Evolutionary conservation across 257 asterid species (phyloP).

Genomic region (Rauvolfia tetraphylla): DNA sequence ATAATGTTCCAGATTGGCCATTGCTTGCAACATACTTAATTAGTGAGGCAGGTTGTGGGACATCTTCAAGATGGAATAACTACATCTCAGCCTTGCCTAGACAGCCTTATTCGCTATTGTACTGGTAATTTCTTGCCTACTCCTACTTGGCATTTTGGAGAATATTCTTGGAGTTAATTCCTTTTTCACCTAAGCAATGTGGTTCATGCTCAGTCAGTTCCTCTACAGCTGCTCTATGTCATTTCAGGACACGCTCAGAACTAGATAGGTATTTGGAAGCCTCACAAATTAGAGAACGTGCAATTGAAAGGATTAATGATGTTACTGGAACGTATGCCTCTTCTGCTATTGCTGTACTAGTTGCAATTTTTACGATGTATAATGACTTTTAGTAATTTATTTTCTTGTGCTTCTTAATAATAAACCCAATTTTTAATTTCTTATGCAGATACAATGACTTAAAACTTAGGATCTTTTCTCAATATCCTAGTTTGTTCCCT

Average conservation of each 20-base stretch:
- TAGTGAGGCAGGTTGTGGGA: constrained; percentile 69
- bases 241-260: constrained; percentile 94
- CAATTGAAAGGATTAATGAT: constrained; percentile 78
- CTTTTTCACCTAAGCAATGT: constrained; percentile 20
- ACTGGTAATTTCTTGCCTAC: constrained; percentile 53
- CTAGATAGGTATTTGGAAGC: constrained; percentile 91
- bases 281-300: constrained; percentile 81
- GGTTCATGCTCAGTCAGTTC: constrained; percentile 59
- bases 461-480: constrained; percentile 65
- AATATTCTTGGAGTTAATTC: constrained; percentile 7
- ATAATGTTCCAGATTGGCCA: constrained; percentile 92
- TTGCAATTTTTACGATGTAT: constrained; percentile 9
- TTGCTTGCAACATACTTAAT: constrained; percentile 83
- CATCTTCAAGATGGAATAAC: constrained; percentile 82
- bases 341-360: constrained; percentile 9
- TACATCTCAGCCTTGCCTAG: constrained; percentile 90
- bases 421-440: constrained; percentile 16
- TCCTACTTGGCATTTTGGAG: constrained; percentile 13
- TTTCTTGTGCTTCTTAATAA: constrained; percentile 19
- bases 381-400: background rate
- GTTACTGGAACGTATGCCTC: constrained; percentile 78
- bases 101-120: constrained; percentile 92
- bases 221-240: constrained; percentile 69
- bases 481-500: constrained; percentile 79
- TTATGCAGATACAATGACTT: constrained; percentile 78